These are phyloP conservation scores for Sextonia rubra DNA, from an alignment of 164 flowering plant species.

Conservation along the genomic window DNA sequence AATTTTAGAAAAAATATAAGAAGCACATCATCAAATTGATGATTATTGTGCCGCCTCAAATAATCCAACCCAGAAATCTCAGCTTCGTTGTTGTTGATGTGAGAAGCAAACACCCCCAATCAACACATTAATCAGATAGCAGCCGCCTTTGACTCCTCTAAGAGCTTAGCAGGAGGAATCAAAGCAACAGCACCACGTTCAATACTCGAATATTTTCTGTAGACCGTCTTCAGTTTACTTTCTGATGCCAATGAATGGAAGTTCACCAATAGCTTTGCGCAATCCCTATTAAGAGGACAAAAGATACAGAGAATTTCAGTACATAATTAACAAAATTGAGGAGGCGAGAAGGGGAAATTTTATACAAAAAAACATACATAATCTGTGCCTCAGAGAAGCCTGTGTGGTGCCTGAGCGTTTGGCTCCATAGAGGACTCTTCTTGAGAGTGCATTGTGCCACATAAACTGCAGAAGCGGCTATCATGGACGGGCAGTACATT, in stretches of 20 bases:
- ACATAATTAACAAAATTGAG: not conserved
- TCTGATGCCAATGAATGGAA: conserved; percentile 47
- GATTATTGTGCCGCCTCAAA: no score
- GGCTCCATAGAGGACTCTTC: conserved; percentile 60
- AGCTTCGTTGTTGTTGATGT: no score
- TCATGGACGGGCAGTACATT: conserved; percentile 62
- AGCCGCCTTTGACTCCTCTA: no score
- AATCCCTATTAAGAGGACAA: conserved; percentile 41
- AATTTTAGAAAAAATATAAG: no score
- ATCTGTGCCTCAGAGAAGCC: conserved; percentile 70
- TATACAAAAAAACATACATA: conserved; percentile 10
- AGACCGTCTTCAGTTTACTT: conserved; percentile 43
- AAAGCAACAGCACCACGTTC: conserved; percentile 54
- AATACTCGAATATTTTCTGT: conserved; percentile 54
- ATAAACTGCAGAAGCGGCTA: conserved; percentile 93
- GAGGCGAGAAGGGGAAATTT: not conserved
- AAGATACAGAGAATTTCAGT: not conserved
- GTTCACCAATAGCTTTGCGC: conserved; percentile 56
- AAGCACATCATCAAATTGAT: no score
- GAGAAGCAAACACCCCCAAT: no score
- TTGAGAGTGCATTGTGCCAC: conserved; percentile 68
- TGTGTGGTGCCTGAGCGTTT: conserved; percentile 71
- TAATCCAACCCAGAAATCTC: no score
- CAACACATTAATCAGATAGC: no score
- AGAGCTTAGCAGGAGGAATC: conserved; percentile 43